Base-by-base conservation (phyloP, 2,329 filamentous ascomycete genomes). In the Stachybotrys echinatus region DNA sequence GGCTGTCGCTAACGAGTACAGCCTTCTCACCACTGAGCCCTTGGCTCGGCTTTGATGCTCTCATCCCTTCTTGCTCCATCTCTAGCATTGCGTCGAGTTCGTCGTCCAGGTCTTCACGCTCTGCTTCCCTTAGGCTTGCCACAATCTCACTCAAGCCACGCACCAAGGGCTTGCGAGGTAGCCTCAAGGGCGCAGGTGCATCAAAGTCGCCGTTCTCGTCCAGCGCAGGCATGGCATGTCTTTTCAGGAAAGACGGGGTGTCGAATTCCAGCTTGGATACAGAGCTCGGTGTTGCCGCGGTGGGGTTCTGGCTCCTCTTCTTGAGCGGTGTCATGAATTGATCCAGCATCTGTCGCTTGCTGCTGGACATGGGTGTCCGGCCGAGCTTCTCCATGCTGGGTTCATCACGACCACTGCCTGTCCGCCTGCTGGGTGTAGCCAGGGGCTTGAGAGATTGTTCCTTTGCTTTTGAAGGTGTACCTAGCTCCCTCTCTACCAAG, bases 1-100 rank as follows among this genome's bases (percentile, higher is more conserved):
- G 71, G 18, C 63, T 72, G 50, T 81, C 77, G n/a, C 69, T 65
- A 12, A 70, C 70, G 4, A 75, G 56, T 12, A 74, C 60, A 6
- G 66, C 60, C 19, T 72, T 65, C 42, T 5, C 14, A 8, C n/a
- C n/a, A n/a, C n/a, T n/a, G n/a, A n/a, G n/a, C n/a, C n/a, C n/a
- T 65, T 64, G 10, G 55, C 52, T 57, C 58, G 47, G 50, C 38
- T 40, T 40, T 10, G 17, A 20, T 18, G 19, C 18, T 20, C 56
- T 63, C 48, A 52, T 56, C n/a, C 60, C 65, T 37, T 74, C 77
- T 23, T 69, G 65, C 64, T 92, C 88, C 59, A 86, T 71, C 61
- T 91, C 88, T n/a, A 79, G 78, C 61, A 92, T 69, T 2, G 85
- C 82, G 7, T 91, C 88, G 52, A 88, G 70, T 31, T 92, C 87